phyloP scores from a whole-genome alignment of 805 yeast species.

The Lachancea quebecensis region DNA sequence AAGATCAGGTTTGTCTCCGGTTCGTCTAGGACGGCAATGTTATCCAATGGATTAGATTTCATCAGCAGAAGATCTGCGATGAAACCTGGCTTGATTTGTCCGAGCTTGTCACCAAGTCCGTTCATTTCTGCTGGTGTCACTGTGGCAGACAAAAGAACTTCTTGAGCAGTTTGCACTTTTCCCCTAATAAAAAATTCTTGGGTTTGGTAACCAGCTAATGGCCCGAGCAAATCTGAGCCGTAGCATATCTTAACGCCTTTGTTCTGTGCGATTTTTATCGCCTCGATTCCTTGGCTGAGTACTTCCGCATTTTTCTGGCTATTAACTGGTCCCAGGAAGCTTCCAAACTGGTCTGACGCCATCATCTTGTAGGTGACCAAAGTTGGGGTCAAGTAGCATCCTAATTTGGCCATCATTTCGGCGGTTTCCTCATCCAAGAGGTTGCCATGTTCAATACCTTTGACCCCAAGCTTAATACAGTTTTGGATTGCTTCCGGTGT shows the following conservation, averaged over 20 bases:
- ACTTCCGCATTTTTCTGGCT: slow-evolving; percentile 8
- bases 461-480: slow-evolving; percentile 10
- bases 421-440: slow-evolving; percentile 11
- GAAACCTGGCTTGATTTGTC: slow-evolving; percentile 12
- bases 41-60: slow-evolving; percentile 10
- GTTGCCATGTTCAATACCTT: slow-evolving; percentile 12
- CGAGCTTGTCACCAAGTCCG: slow-evolving; percentile 9
- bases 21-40: slow-evolving; percentile 10
- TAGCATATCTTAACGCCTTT: slow-evolving; percentile 10
- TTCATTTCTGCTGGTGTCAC: slow-evolving; percentile 12
- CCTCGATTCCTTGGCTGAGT: slow-evolving; percentile 9
- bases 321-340: slow-evolving; percentile 7
- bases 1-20: slow-evolving; percentile 11
- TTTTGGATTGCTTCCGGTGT: slow-evolving; percentile 10
- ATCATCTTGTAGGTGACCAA: slow-evolving; percentile 11
- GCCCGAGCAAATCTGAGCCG: slow-evolving; percentile 11
- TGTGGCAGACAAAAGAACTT: slow-evolving; percentile 11
- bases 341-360: slow-evolving; percentile 11
- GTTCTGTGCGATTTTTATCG: slow-evolving; percentile 8
- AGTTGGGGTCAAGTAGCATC: slow-evolving; percentile 12
- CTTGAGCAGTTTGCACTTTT: slow-evolving; percentile 9
- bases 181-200: slow-evolving; percentile 12
- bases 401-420: slow-evolving; percentile 8
- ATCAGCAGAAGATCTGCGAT: slow-evolving; percentile 11
- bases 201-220: slow-evolving; percentile 12